Conservation (phyloP, 2,329 filamentous ascomycete species). For the Dothideomycetes sp. region DNA sequence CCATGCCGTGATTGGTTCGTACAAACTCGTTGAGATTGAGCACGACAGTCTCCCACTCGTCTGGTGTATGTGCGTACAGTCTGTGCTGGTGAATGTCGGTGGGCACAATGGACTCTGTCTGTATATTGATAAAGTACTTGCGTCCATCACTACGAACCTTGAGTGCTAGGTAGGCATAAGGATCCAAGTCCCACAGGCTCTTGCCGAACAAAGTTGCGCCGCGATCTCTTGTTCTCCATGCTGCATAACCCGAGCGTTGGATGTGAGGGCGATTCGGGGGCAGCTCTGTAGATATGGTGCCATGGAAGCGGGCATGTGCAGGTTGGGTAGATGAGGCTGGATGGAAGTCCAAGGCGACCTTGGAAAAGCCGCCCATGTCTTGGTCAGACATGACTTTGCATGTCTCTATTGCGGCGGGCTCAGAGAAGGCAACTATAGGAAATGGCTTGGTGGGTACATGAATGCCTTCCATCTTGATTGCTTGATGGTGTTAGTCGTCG, state of each 20-base stretch:
- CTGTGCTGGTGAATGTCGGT: constrained; percentile 96
- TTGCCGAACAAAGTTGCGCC: constrained; percentile 74
- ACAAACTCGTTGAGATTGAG: constrained; percentile 91
- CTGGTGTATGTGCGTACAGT: constrained; percentile 64
- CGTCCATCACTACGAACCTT: constrained; percentile 84
- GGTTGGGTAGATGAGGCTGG: constrained; percentile 35
- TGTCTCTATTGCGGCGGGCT: constrained; percentile 28
- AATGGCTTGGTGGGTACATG: constrained; percentile 53
- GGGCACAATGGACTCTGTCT: constrained; percentile 85
- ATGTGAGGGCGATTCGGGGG: constrained; percentile 64
- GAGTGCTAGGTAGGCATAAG: constrained; percentile 77
- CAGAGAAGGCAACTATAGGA: constrained; percentile 53
- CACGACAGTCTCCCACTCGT: constrained; percentile 90
- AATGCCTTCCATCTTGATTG: constrained; percentile 57
- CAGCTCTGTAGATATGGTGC: constrained; percentile 75
- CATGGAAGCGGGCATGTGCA: constrained; percentile 72
- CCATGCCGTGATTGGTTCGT: constrained; percentile 81
- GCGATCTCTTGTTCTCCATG: constrained; percentile 73
- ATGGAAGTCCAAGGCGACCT: constrained; percentile 58
- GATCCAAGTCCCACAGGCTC: constrained; percentile 78
- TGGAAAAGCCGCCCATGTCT: constrained; percentile 79
- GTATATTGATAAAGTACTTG: constrained; percentile 88
- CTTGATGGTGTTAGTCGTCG: constrained; percentile 20
- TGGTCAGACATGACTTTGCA: constrained; percentile 64
- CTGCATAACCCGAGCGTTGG: constrained; percentile 75